Conservation (phyloP, 805 yeast genomes). For the Hanseniaspora singularis region DNA sequence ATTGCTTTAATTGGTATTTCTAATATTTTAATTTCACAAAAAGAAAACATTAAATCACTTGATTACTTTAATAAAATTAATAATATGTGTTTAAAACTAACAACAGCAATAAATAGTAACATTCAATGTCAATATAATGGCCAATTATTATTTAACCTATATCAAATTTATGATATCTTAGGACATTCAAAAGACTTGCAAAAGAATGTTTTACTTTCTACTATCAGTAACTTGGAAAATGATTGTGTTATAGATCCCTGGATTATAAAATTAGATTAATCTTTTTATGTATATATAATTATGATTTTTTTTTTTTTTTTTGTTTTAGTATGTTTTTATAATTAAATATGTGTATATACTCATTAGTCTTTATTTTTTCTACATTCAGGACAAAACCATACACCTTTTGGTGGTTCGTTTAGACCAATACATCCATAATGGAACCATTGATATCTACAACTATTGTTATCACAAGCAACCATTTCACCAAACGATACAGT, state of each 20-base stretch:
- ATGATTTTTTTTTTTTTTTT: background rate
- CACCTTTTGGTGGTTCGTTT: slow-evolving; percentile 76
- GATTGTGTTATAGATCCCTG: slow-evolving; percentile 13
- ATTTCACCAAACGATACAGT: slow-evolving; percentile 89
- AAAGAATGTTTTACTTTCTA: slow-evolving; percentile 1
- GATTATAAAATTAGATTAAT: slow-evolving; percentile 10
- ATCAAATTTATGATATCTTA: slow-evolving; percentile 43
- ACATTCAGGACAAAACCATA: slow-evolving; percentile 92
- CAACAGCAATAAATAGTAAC: slow-evolving; percentile 28
- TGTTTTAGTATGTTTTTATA: too few relatives aligned
- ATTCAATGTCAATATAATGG: slow-evolving; percentile 36
- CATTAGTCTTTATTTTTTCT: slow-evolving; percentile 30
- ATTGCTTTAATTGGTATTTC: slow-evolving; percentile 46
- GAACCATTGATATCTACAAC: slow-evolving; percentile 88
- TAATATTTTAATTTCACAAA: slow-evolving; percentile 32
- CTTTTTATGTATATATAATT: background rate
- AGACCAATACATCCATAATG: slow-evolving; percentile 92
- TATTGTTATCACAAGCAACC: slow-evolving; percentile 91
- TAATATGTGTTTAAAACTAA: slow-evolving; percentile 30
- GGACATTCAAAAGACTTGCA: slow-evolving; percentile 12
- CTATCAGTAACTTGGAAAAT: slow-evolving; percentile 9
- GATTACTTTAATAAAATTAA: slow-evolving; percentile 9
- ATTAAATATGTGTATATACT: slow-evolving; percentile 15
- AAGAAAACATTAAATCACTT: background rate
- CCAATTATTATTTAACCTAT: slow-evolving; percentile 62